A percentile compares a stretch with the other conserved stretches of the same genome.
phyloP scores from a whole-genome alignment of 192 early-diverging fungal species.

The Pilobolus umbonatus region DNA sequence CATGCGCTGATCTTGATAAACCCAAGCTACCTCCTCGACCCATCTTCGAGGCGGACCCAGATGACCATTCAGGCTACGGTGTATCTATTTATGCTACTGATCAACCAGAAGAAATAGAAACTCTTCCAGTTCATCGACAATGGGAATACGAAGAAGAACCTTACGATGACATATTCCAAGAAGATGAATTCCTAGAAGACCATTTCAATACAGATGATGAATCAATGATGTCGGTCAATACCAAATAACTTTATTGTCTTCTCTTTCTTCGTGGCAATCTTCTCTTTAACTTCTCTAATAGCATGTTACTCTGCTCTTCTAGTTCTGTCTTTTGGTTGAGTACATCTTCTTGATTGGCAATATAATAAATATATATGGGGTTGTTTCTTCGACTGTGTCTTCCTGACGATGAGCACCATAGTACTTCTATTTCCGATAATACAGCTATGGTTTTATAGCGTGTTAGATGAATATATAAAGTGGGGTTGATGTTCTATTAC shows the following conservation, averaged over 20 bases:
- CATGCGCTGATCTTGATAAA: slow-evolving; percentile 11
- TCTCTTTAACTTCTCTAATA: too few relatives aligned
- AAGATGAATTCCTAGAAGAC: slow-evolving; percentile 9
- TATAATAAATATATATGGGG: slow-evolving; percentile 14
- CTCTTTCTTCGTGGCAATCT: too few relatives aligned
- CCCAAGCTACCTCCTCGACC: not conserved
- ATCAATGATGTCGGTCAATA: too few relatives aligned
- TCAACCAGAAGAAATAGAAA: slow-evolving; percentile 9
- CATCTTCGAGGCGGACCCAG: not conserved
- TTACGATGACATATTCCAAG: slow-evolving; percentile 19
- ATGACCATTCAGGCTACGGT: slow-evolving; percentile 2
- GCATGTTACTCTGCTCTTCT: too few relatives aligned
- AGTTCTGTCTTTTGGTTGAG: not conserved
- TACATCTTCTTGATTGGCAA: slow-evolving; percentile 4
- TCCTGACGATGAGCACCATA: slow-evolving; percentile 3
- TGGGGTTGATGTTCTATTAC: not conserved
- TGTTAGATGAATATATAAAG: not conserved
- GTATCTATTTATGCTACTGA: slow-evolving; percentile 9
- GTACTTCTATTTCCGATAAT: slow-evolving; percentile 13
- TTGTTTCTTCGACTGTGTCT: slow-evolving; percentile 10
- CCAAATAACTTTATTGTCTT: too few relatives aligned
- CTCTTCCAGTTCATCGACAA: not conserved
- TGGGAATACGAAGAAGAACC: slow-evolving; percentile 13
- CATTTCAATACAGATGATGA: slow-evolving; percentile 16
- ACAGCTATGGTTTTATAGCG: not conserved